These are phyloP conservation scores for Amaranthus tricolor DNA, from an alignment of 179 eudicot genomes.

Conservation along the genomic window DNA sequence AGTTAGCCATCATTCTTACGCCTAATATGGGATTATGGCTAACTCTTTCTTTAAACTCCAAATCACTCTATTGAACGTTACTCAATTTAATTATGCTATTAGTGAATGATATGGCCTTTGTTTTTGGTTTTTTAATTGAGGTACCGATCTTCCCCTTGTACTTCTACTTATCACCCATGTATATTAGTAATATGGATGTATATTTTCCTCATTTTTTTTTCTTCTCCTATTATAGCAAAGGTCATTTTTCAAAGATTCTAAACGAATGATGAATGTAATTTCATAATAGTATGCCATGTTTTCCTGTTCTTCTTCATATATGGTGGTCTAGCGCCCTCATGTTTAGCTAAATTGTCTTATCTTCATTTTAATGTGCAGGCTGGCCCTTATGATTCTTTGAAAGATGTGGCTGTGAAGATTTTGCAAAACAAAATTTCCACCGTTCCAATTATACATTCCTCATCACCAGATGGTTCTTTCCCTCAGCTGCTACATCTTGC, in stretches of 20 bases:
- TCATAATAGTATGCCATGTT: not conserved
- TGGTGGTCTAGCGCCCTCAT: not conserved
- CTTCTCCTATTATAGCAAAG: not conserved
- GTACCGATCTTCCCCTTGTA: not conserved
- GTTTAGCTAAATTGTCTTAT: not conserved
- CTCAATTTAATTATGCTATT: not conserved
- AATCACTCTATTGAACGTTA: not conserved
- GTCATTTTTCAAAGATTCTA: too few species aligned
- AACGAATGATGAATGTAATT: not conserved
- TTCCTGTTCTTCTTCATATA: not conserved
- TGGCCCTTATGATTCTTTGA: slow-evolving; percentile 70
- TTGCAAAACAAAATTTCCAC: slow-evolving; percentile 67
- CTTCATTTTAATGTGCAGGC: slow-evolving; percentile 41
- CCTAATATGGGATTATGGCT: not conserved
- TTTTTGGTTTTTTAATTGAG: not conserved
- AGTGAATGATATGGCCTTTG: not conserved
- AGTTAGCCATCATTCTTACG: not conserved
- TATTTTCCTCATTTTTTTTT: not conserved
- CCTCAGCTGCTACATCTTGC: slow-evolving; percentile 54
- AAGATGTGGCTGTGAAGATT: slow-evolving; percentile 65
- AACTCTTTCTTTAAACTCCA: not conserved
- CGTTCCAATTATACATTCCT: slow-evolving; percentile 51
- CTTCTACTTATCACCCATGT: not conserved
- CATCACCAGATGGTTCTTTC: slow-evolving; percentile 44
- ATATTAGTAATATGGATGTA: not conserved